Evolutionary conservation across 192 early-diverging fungal species (phyloP).

Genomic region (Backusella morwellensis): DNA sequence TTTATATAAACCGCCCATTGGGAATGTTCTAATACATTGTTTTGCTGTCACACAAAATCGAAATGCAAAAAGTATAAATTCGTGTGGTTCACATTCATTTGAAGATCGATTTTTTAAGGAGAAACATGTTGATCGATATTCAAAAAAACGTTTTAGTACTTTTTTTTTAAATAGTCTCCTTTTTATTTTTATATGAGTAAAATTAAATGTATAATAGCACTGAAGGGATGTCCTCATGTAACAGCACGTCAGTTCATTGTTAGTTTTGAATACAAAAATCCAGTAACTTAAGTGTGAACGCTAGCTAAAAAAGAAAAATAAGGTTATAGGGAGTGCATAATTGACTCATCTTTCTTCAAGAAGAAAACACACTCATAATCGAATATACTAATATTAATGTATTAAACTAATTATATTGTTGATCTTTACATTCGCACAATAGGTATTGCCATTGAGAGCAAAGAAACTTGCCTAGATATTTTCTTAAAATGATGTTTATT

Average conservation of each 20-base stretch:
- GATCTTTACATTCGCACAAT: too few relatives aligned
- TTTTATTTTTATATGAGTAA: too few relatives aligned
- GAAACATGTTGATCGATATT: not conserved
- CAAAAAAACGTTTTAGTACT: too few relatives aligned
- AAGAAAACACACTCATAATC: not conserved
- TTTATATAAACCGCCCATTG: too few relatives aligned
- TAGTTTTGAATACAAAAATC: not conserved
- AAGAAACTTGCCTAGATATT: too few relatives aligned
- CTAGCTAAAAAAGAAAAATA: not conserved
- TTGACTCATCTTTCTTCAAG: not conserved
- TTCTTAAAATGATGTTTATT: too few relatives aligned
- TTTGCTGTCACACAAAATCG: not conserved
- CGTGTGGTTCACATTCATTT: not conserved
- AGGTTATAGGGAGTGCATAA: not conserved
- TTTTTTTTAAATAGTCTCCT: too few relatives aligned
- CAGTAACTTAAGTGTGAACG: too few relatives aligned
- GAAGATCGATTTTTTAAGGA: slow-evolving; percentile 1
- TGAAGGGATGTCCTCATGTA: not conserved
- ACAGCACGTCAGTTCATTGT: not conserved
- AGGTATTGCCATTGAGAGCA: too few relatives aligned
- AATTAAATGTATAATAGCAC: not conserved
- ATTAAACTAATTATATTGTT: not conserved
- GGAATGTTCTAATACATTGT: too few relatives aligned
- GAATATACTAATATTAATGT: not conserved
- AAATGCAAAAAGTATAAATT: not conserved